Evolutionary conservation across 2,329 filamentous ascomycete species (phyloP), one percentile per base, ranked within the genome.

Genomic region (Xylariaceae sp.): DNA sequence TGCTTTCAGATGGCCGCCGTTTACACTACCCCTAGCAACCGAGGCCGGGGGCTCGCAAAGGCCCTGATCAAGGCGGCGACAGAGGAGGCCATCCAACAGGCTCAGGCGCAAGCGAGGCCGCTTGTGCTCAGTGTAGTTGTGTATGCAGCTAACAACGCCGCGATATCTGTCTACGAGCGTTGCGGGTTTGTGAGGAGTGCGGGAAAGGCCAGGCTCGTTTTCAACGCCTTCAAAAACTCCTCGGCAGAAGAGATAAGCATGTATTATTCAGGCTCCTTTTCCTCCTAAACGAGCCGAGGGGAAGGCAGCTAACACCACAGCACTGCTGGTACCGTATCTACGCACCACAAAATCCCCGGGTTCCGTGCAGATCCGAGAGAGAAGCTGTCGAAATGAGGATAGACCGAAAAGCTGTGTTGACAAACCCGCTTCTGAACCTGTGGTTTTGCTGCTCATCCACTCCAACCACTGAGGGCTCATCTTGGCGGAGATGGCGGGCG

Each of bases 1-100:
- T 64, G 67, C 50, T 74, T 64, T 51, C 66, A 70, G 29, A 63
- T 75, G 33, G 67, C 70, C 43, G 72, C 67, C 16, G 70, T 75
- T 54, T 76, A 72, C 52, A 75, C 71, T 7, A 53, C 63, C n/a
- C 71, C 71, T 30, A 63, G 70, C 42, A 67, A 66, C 49, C 70
- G 73, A 11, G 67, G 72, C 1, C 64, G 64, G 42, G 73, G 73
- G 8, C 59, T 73, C 26, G 73, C 67, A 8, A 67, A 66, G 50
- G 60, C 61, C 2, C 59, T 75, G 21, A 64, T 73, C 41, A 60
- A 63, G 26, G 61, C 55, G 9, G 67, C 66, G 13, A 59, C 68
- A 23, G 56, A 63, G 30, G 59, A 64, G 45, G 69, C 68, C 4
- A 21, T 45, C 26, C 42, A 45, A 27, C 48, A 62, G 30, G 58